These are phyloP conservation scores for Suillus lakei DNA, from an alignment of 768 basidiomycete species.

Conservation along the genomic window DNA sequence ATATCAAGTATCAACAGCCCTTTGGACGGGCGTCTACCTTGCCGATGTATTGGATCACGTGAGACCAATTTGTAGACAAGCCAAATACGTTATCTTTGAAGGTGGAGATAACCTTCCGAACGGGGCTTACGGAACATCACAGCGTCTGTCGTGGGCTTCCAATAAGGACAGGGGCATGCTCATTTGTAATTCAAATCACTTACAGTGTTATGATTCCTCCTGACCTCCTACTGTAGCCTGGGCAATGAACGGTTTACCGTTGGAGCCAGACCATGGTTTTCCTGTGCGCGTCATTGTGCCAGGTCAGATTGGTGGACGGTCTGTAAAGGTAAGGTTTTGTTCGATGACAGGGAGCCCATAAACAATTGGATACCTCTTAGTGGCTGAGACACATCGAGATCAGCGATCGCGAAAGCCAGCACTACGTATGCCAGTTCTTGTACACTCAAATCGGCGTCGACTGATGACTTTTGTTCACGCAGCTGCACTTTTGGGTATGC, in stretches of 20 bases:
- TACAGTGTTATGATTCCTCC: neutral
- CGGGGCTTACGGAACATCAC: constrained; percentile 63
- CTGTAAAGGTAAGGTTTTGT: constrained; percentile 41
- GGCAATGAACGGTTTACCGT: constrained; percentile 64
- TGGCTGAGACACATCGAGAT: constrained; percentile 64
- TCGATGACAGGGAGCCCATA: neutral
- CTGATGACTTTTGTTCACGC: constrained; percentile 3
- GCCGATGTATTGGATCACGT: constrained; percentile 56
- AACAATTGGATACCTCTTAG: constrained; percentile 26
- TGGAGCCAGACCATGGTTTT: constrained; percentile 68
- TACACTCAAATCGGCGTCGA: neutral
- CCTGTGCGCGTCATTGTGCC: constrained; percentile 69
- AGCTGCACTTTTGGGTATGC: constrained; percentile 43
- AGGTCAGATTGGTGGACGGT: constrained; percentile 64
- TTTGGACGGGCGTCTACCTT: constrained; percentile 65
- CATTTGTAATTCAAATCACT: constrained; percentile 31
- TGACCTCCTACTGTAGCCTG: constrained; percentile 34
- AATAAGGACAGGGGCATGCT: constrained; percentile 55
- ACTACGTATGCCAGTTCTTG: constrained; percentile 44
- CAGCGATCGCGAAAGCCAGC: constrained; percentile 53
- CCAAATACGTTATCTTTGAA: constrained; percentile 63
- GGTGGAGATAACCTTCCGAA: constrained; percentile 60
- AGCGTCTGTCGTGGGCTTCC: constrained; percentile 49
- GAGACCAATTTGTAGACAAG: constrained; percentile 38
- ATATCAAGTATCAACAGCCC: constrained; percentile 49